Evolutionary conservation across 1,284 basidiomycete genomes (phyloP), one percentile per base, ranked within the genome.

Genomic region (Vanrija pseudolonga): DNA sequence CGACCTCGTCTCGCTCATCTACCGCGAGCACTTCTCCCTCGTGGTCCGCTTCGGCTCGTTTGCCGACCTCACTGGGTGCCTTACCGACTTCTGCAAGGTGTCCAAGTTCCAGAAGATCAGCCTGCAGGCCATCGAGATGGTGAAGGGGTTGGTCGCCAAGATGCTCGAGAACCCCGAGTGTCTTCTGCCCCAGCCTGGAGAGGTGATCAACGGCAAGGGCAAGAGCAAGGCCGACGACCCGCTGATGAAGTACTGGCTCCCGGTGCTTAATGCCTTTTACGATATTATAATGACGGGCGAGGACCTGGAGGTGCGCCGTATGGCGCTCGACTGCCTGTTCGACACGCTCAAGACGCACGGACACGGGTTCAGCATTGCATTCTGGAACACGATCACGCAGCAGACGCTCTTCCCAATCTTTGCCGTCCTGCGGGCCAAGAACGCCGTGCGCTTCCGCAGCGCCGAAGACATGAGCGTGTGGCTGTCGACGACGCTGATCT

Each of bases 221-320:
- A 71, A n/a, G 72, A 76, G 49, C 65, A 74, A 57, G 4, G 78
- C 78, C 53, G 88, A 90, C 63, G 90, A 93, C 66, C 83, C 84
- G 9, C 93, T 93, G 88, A 86, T 95, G 76, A 87, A 86, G 68
- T 98, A 88, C 77, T 99, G 96, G 96, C 94, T 91, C 79, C 96
- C 96, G 0, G 86, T 94, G 4, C 80, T 98, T 18, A 96, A 98
- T 71, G 88, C 89, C 20, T 98, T 98, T 79, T 98, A 96, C 78
- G 96, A 98, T 74, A 94, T 99, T 58, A 95, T 98, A 73, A 99
- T 99, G 96, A 98, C 97, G 58, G 96, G 93, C 15, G 97, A 98
- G 76, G 96, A 99, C 71, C 80, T 99, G 39, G 96, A 99, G 83
- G 94, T 99, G 55, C 85, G 97, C 60, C 84, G 92, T n/a, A 71